Evolutionary conservation across 257 asterid genomes (phyloP).

Genomic region (Anisodus tanguticus): DNA sequence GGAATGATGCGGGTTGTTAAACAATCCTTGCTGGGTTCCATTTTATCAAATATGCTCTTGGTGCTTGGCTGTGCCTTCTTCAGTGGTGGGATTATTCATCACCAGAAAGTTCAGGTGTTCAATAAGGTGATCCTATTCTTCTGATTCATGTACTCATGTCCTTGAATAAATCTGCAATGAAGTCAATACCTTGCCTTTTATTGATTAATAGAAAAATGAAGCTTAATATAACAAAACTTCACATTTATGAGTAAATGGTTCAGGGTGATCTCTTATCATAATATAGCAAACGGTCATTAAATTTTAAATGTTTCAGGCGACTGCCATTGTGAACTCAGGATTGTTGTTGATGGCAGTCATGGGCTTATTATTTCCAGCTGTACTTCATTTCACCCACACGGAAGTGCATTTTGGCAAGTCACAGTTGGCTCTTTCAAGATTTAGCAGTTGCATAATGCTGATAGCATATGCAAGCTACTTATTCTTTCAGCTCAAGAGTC

Average conservation of each 20-base stretch:
- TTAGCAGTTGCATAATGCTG: slow-evolving; percentile 94
- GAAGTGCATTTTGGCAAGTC: slow-evolving; percentile 88
- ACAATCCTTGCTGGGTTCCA: slow-evolving; percentile 89
- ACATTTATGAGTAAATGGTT: neutral
- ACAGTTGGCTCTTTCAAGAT: slow-evolving; percentile 89
- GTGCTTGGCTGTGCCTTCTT: slow-evolving; percentile 98
- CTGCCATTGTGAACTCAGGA: slow-evolving; percentile 91
- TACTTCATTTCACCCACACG: slow-evolving; percentile 87
- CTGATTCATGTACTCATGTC: neutral
- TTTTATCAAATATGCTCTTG: slow-evolving; percentile 94
- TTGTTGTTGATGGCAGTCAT: slow-evolving; percentile 95
- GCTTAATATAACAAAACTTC: neutral
- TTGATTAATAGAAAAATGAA: slow-evolving; percentile 9
- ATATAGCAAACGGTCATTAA: slow-evolving; percentile 36
- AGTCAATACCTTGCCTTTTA: slow-evolving; percentile 28
- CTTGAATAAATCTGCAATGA: slow-evolving; percentile 26
- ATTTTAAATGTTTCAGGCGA: slow-evolving; percentile 60
- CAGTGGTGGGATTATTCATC: slow-evolving; percentile 84
- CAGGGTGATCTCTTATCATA: neutral
- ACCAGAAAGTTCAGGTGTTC: slow-evolving; percentile 72
- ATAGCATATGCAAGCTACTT: slow-evolving; percentile 92
- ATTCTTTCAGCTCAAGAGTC: slow-evolving; percentile 91
- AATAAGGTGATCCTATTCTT: slow-evolving; percentile 61
- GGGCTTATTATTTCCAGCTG: slow-evolving; percentile 94
- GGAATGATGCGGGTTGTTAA: slow-evolving; percentile 96